Percentiles rank a stretch among this genome's conserved stretches.
Conservation (phyloP, 495 filamentous ascomycete genomes). For the Penicillium desertorum region DNA sequence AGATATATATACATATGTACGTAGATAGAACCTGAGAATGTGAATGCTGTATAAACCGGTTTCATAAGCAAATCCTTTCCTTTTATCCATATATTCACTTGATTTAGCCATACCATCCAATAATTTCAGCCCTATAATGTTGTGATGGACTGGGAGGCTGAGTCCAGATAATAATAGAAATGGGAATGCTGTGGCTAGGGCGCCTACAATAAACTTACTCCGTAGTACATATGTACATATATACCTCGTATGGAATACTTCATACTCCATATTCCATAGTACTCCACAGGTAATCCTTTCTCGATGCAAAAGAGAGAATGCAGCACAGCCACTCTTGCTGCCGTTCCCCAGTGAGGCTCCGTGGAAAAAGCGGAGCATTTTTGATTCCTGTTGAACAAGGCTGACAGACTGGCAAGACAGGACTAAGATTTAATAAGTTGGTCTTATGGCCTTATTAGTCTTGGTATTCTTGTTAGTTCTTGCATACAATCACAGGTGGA, state of each 20-base stretch:
- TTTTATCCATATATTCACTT: no score
- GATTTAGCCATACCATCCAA: background rate
- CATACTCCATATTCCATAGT: no score
- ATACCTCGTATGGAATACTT: no score
- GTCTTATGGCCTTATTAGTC: no score
- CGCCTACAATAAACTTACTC: background rate
- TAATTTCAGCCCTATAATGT: background rate
- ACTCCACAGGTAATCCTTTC: no score
- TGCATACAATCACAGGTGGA: background rate
- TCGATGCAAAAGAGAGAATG: background rate
- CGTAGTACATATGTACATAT: background rate
- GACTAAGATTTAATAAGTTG: no score
- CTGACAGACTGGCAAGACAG: background rate
- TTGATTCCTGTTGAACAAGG: conserved; percentile 1
- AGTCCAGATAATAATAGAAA: background rate
- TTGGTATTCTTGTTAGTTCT: background rate
- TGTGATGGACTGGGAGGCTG: background rate
- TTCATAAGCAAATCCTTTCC: no score
- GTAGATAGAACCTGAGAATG: no score
- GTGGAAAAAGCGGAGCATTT: background rate
- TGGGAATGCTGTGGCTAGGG: background rate
- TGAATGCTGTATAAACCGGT: no score
- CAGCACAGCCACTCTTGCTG: background rate
- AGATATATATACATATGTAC: no score
- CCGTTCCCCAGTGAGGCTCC: no score